Evolutionary conservation across 345 rosid species (phyloP).

Genomic region (Eucalyptus polybractea): DNA sequence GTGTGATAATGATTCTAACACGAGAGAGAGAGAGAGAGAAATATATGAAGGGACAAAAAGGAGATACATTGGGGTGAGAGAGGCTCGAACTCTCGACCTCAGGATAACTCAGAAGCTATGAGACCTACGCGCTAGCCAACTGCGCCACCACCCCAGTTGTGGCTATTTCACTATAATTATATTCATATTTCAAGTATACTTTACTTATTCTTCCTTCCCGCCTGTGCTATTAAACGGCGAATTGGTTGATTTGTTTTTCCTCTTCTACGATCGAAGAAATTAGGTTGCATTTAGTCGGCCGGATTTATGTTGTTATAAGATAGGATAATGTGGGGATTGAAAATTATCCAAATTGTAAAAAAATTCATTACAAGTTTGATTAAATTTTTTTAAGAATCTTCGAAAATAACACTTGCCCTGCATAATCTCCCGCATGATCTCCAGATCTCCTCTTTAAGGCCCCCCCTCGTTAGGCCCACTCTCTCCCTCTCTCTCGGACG

Average conservation of each 20-base stretch:
- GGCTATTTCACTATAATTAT: fast-evolving
- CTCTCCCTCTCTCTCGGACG: fast-evolving
- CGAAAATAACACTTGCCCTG: neutral
- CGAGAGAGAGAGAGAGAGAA: too few species aligned
- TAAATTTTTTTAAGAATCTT: neutral
- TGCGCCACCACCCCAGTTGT: constrained; percentile 68
- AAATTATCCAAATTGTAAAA: neutral
- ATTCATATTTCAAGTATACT: fast-evolving
- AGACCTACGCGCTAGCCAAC: constrained; percentile 99
- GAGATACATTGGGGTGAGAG: constrained; percentile 50
- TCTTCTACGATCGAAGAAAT: neutral
- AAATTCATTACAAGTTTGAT: neutral
- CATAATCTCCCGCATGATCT: neutral
- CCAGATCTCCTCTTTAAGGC: neutral
- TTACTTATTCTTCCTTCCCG: neutral
- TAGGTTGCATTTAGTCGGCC: neutral
- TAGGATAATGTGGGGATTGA: neutral
- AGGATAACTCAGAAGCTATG: constrained; percentile 80
- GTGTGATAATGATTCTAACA: neutral
- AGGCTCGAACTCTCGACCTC: constrained; percentile 95
- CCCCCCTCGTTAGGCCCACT: neutral
- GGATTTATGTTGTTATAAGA: fast-evolving
- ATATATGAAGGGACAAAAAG: neutral
- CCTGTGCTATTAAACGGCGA: neutral
- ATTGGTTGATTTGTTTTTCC: neutral